These are phyloP conservation scores for Pichia nanzhaoensis DNA, from an alignment of 805 yeast genomes.

Conservation along the genomic window DNA sequence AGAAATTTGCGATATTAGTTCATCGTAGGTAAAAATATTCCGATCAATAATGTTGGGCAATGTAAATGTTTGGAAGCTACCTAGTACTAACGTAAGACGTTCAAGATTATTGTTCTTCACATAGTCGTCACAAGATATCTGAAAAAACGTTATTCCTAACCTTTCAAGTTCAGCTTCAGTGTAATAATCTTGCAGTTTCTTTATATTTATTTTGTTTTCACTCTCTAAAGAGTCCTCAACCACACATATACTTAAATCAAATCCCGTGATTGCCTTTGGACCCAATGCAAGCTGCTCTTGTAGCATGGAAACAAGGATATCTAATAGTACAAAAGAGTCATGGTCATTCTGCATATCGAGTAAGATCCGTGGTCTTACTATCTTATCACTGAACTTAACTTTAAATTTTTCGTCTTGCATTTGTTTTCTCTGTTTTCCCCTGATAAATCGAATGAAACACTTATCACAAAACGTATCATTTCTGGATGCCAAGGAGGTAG, in stretches of 20 bases:
- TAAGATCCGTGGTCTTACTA: constrained; percentile 38
- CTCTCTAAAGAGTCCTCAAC: constrained; percentile 3
- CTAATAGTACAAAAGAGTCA: constrained; percentile 62
- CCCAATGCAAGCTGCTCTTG: constrained; percentile 50
- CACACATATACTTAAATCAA: constrained; percentile 41
- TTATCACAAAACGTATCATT: constrained; percentile 57
- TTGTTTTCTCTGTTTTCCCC: constrained; percentile 74
- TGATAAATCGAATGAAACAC: constrained; percentile 68
- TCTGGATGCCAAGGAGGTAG: constrained; percentile 43
- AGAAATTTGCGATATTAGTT: constrained; percentile 35
- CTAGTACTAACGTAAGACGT: constrained; percentile 28
- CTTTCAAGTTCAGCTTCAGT: constrained; percentile 15
- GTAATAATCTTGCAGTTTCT: constrained; percentile 12
- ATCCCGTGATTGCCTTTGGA: constrained; percentile 65
- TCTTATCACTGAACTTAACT: constrained; percentile 50
- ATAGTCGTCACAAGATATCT: constrained; percentile 37
- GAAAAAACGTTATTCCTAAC: constrained; percentile 34
- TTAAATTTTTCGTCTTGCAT: constrained; percentile 69
- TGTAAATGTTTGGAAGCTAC: constrained; percentile 23
- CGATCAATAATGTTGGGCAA: constrained; percentile 1
- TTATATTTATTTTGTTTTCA: not conserved
- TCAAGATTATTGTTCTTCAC: constrained; percentile 27
- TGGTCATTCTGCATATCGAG: constrained; percentile 62
- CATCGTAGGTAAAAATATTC: constrained; percentile 19
- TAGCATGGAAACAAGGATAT: constrained; percentile 54